Percentiles rank a stretch among this genome's conserved stretches.
phyloP scores from a whole-genome alignment of 257 asterid genomes.

The Salvia rosmarinus region DNA sequence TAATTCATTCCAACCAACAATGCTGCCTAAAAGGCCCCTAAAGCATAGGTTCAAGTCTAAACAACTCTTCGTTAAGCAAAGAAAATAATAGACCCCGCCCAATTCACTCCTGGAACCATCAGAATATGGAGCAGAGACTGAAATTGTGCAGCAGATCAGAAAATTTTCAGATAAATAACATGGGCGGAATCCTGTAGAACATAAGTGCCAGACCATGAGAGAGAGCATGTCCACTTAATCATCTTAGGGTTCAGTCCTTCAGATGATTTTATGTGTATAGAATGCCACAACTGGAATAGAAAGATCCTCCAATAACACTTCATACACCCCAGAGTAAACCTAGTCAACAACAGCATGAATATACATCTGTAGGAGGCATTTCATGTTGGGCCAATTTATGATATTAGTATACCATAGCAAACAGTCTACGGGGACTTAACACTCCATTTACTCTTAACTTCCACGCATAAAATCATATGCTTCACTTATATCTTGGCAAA shows the following conservation, averaged over 20 bases:
- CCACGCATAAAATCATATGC: conserved; percentile 22
- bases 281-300: conserved; percentile 21
- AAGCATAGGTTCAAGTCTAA: background rate
- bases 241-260: conserved; percentile 32
- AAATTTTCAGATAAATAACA: background rate
- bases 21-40: conserved; percentile 7
- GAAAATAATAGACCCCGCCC: background rate
- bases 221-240: conserved; percentile 1
- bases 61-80: background rate
- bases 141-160: background rate
- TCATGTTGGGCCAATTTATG: conserved; percentile 17
- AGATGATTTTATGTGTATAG: conserved; percentile 17
- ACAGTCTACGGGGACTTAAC: background rate
- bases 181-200: background rate
- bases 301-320: conserved; percentile 22
- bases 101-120: conserved; percentile 16
- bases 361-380: background rate
- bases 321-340: conserved; percentile 21
- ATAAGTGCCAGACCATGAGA: background rate
- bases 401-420: conserved; percentile 26
- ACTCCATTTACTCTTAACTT: conserved; percentile 18
- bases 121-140: background rate
- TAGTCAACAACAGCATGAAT: conserved; percentile 7
- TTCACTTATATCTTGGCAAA: conserved; percentile 19
- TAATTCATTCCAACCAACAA: conserved; percentile 16